These are phyloP conservation scores for Zea mays DNA, from an alignment of 176 grass and related monocot genomes.

Conservation along the genomic window DNA sequence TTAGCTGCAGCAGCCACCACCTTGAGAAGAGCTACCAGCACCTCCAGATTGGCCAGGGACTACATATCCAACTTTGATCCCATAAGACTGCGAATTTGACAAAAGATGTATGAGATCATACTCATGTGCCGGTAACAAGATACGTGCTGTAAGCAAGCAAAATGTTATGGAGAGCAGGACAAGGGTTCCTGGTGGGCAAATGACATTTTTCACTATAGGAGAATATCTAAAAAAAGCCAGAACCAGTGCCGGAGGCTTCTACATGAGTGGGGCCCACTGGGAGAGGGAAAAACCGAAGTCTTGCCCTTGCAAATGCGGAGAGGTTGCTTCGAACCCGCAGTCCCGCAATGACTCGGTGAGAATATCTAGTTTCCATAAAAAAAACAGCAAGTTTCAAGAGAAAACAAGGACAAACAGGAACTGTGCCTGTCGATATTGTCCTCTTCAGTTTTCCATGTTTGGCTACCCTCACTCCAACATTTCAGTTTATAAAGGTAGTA, in stretches of 20 bases:
- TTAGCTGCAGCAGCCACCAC: conserved; percentile 60
- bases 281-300: too few relatives aligned
- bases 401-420: not conserved
- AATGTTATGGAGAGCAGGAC: not conserved
- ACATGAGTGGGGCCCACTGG: too few relatives aligned
- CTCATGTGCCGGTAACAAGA: not conserved
- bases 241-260: too few relatives aligned
- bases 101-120: not conserved
- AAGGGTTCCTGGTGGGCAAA: not conserved
- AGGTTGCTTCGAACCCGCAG: too few relatives aligned
- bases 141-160: not conserved
- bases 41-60: conserved; percentile 52
- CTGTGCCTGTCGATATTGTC: too few relatives aligned
- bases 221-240: not conserved
- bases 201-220: conserved; percentile 1
- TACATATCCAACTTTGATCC: conserved; percentile 67
- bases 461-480: too few relatives aligned
- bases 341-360: too few relatives aligned
- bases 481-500: too few relatives aligned
- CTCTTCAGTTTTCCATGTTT: too few relatives aligned
- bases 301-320: too few relatives aligned
- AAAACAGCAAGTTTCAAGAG: not conserved
- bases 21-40: conserved; percentile 60
- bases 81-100: conserved; percentile 50
- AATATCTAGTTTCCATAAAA: not conserved